Conservation (phyloP, 768 basidiomycete genomes). For the Boletus sensibilis region DNA sequence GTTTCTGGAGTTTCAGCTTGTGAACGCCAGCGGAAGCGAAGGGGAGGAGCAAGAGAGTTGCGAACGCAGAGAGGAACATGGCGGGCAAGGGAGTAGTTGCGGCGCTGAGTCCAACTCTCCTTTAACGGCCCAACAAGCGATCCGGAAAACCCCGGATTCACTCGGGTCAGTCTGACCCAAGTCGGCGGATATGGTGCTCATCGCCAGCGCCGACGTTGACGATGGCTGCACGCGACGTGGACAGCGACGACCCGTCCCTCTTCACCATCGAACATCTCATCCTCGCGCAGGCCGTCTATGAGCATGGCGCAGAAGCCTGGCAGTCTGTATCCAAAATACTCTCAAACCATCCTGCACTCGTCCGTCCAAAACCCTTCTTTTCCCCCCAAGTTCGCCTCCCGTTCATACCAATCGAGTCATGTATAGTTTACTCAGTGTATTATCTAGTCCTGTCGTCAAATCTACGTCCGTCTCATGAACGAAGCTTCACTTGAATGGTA, state of each 20-base stretch:
- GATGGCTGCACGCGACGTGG: constrained; percentile 7
- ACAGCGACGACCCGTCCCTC: constrained; percentile 16
- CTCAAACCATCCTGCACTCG: constrained; percentile 66
- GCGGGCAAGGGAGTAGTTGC: constrained; percentile 25
- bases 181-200: background rate
- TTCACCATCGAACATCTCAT: constrained; percentile 68
- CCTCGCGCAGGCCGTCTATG: constrained; percentile 84
- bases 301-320: constrained; percentile 75
- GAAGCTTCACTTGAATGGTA: constrained; percentile 66
- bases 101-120: constrained; percentile 4
- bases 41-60: constrained; percentile 42
- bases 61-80: constrained; percentile 45
- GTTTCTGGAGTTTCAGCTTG: constrained; percentile 89
- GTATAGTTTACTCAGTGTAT: constrained; percentile 19
- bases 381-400: constrained; percentile 55
- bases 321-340: constrained; percentile 61
- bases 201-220: constrained; percentile 10
- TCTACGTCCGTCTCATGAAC: constrained; percentile 68
- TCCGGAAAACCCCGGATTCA: constrained; percentile 25
- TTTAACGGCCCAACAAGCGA: constrained; percentile 23
- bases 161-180: constrained; percentile 4
- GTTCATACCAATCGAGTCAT: constrained; percentile 8
- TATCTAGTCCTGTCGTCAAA: constrained; percentile 60
- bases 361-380: constrained; percentile 63
- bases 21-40: constrained; percentile 58